A percentile compares a stretch with the other conserved stretches of the same genome.
Evolutionary conservation across 2,329 filamentous ascomycete species (phyloP).

Genomic region (Calonectria pseudoreteaudii): DNA sequence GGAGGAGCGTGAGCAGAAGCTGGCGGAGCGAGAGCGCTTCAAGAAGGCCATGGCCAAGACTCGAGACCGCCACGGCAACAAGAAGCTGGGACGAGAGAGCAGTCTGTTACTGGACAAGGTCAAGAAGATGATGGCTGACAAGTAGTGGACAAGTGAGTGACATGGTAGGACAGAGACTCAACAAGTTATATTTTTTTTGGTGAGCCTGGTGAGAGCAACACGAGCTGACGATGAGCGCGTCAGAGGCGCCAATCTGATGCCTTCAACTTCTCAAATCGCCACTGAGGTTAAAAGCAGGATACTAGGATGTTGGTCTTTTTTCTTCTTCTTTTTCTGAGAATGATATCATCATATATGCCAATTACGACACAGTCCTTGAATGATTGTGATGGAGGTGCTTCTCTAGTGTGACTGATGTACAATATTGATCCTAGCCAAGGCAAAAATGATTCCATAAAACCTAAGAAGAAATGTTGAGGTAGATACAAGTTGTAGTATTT

Average conservation of each 20-base stretch:
- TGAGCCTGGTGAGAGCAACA: not conserved
- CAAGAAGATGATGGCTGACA: constrained; percentile 73
- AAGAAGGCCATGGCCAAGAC: constrained; percentile 80
- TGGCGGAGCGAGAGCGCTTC: constrained; percentile 73
- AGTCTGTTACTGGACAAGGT: constrained; percentile 82
- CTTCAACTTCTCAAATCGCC: not conserved
- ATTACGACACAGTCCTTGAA: not conserved
- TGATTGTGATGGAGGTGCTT: too few species aligned
- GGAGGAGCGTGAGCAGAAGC: constrained; percentile 73
- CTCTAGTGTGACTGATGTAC: too few species aligned
- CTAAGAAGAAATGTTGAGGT: too few species aligned
- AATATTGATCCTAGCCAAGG: too few species aligned
- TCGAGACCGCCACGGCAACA: constrained; percentile 78
- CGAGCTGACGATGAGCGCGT: not conserved
- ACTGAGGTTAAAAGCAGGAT: not conserved
- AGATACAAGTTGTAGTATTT: too few species aligned
- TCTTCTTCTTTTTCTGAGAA: not conserved
- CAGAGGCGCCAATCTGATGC: not conserved
- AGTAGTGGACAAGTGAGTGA: constrained; percentile 16
- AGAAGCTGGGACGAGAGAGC: constrained; percentile 86
- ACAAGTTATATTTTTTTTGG: too few species aligned
- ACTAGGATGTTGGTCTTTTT: not conserved
- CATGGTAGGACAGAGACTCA: not conserved
- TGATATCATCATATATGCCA: constrained; percentile 6
- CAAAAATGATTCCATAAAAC: too few species aligned